Percentiles rank a stretch among this genome's conserved stretches.
These are phyloP conservation scores for Penicillium arizonense DNA, from an alignment of 495 filamentous ascomycete species.

Conservation along the genomic window DNA sequence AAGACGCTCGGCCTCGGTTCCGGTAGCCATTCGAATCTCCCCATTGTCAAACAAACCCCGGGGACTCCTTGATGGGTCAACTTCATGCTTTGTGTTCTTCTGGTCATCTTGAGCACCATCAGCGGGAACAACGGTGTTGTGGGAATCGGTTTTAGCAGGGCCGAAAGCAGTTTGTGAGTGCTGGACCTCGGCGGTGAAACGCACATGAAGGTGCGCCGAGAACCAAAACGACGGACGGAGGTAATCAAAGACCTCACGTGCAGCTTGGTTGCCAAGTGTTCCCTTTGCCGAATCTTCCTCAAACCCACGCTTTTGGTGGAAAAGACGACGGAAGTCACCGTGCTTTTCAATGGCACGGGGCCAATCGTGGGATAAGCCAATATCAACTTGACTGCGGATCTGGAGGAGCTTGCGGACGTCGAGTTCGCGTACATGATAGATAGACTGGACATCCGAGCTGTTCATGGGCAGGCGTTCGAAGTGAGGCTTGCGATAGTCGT, in stretches of 20 bases:
- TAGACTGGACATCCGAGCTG: constrained; percentile 63
- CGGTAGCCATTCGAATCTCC: neutral
- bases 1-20: neutral
- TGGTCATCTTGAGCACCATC: constrained; percentile 2
- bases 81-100: neutral
- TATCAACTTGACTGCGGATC: constrained; percentile 75
- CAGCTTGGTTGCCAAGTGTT: constrained; percentile 73
- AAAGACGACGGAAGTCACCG: constrained; percentile 64
- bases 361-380: constrained; percentile 96
- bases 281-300: constrained; percentile 69
- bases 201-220: constrained; percentile 87
- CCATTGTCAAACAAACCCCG: neutral
- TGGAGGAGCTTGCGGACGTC: constrained; percentile 90
- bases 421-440: constrained; percentile 89
- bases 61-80: neutral
- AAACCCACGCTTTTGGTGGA: constrained; percentile 69
- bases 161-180: constrained; percentile 35
- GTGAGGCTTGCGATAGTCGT: constrained; percentile 78
- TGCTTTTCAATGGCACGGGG: constrained; percentile 73
- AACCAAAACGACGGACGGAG: constrained; percentile 88
- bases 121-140: neutral
- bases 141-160: too few relatives aligned
- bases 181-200: constrained; percentile 70
- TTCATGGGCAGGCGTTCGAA: constrained; percentile 86
- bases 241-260: constrained; percentile 72